Evolutionary conservation across 805 yeast species (phyloP), one percentile per base, ranked within the genome.

Genomic region (Myxozyma monticola): DNA sequence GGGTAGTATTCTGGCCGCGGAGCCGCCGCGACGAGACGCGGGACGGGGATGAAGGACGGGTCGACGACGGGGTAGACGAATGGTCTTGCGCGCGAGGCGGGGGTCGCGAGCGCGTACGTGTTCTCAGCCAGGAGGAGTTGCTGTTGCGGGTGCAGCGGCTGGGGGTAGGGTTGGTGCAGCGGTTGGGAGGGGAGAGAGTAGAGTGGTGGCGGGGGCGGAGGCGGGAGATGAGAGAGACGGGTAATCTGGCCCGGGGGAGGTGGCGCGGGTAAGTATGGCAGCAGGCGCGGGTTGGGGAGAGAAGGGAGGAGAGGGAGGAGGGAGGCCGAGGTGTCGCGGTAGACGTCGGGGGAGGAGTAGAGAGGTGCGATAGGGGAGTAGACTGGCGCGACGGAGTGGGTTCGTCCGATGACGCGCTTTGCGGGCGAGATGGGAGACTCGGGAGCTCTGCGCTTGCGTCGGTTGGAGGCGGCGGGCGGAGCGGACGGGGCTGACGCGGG

Each of bases 31-130:
- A 47, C 31, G 9, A 42, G 37, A 7, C 48, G 34, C 4, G 51
- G 46, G 15, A 47, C 30, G n/a, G 51, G 51, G 6, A 46, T 37
- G 25, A 28, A 34, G 29, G 21, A 18, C 28, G 38, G 42, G 39
- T 51, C 56, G 20, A 48, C 56, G 17, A 51, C 56, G 8, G 56
- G 56, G 34, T 47, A 51, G 18, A 43, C 36, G 37, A 47, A 51
- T 2, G 55, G 55, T 28, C 42, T 41, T 14, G 46, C 37, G 2
- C 48, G 38, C n/a, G 43, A 8, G 21, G 43, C 17, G 6, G 38
- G 2, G 2, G 34, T 14, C 18, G 39, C 29, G n/a, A n/a, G n/a
- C 36, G 37, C 17, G 14, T 17, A 22, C 12, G 47, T 17, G 17
- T 31, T 41, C 12, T 38, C 42, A 14, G 28, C 28, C 10, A 25